These are phyloP conservation scores for Hyphopichia khmerensis DNA, from an alignment of 1,139 yeast genomes.

Conservation along the genomic window DNA sequence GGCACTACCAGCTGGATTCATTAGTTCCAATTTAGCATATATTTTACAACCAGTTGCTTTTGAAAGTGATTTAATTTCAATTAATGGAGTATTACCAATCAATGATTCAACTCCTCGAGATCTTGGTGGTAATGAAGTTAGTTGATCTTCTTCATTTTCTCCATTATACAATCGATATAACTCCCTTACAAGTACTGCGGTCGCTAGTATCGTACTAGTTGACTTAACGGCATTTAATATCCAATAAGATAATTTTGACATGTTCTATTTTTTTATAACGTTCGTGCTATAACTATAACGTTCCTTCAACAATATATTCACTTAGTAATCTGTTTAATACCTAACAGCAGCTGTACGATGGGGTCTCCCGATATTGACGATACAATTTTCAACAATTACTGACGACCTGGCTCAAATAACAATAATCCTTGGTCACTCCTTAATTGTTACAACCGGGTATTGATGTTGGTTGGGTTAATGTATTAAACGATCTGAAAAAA, in stretches of 20 bases:
- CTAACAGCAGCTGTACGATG: too few relatives aligned
- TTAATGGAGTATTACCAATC: constrained; percentile 88
- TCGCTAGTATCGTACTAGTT: constrained; percentile 16
- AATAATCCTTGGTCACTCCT: too few relatives aligned
- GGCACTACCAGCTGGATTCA: constrained; percentile 94
- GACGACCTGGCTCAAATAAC: too few relatives aligned
- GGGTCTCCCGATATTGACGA: too few relatives aligned
- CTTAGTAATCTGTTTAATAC: too few relatives aligned
- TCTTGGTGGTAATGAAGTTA: constrained; percentile 25
- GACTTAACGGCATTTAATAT: constrained; percentile 7
- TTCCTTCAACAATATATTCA: too few relatives aligned
- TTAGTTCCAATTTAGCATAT: constrained; percentile 81
- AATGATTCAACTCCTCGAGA: constrained; percentile 49
- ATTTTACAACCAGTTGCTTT: constrained; percentile 75
- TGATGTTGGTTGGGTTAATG: too few relatives aligned
- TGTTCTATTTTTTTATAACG: too few relatives aligned
- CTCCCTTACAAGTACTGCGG: constrained; percentile 12
- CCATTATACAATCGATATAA: constrained; percentile 7
- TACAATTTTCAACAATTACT: too few relatives aligned
- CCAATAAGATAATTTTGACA: background rate
- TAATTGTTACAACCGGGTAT: too few relatives aligned
- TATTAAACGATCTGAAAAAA: too few relatives aligned
- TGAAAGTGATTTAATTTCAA: constrained; percentile 76
- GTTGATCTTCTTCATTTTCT: background rate
- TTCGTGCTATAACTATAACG: too few relatives aligned